These are phyloP conservation scores for Ceriops decandra DNA, from an alignment of 345 rosid genomes.

Conservation along the genomic window DNA sequence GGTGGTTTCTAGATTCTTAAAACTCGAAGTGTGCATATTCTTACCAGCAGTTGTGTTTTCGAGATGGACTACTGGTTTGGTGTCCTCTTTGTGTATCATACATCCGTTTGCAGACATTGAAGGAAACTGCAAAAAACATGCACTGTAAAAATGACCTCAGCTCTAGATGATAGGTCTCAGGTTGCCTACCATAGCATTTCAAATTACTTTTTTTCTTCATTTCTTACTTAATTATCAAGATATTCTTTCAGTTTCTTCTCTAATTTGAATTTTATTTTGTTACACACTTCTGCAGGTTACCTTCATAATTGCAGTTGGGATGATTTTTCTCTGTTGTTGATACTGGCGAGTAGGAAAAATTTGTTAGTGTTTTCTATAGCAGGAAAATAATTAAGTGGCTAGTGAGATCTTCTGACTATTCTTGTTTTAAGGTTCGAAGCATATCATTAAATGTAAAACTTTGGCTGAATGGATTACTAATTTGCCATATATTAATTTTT, in stretches of 20 bases:
- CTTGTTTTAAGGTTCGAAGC: conserved; percentile 22
- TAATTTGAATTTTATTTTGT: background rate
- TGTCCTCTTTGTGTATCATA: conserved; percentile 13
- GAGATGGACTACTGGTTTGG: conserved; percentile 11
- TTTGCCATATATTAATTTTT: conserved; percentile 4
- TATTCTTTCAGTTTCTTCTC: background rate
- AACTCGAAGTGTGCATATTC: conserved; percentile 14
- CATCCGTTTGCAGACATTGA: conserved; percentile 20
- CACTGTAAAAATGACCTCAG: conserved; percentile 8
- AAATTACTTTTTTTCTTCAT: background rate
- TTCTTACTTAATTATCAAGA: too few relatives aligned
- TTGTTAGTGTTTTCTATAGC: conserved; percentile 12
- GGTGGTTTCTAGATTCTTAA: conserved; percentile 22
- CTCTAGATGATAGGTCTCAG: conserved; percentile 26
- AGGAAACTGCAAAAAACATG: conserved; percentile 5
- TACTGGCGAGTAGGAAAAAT: conserved; percentile 22
- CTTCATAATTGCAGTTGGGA: conserved; percentile 11
- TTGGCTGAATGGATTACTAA: background rate
- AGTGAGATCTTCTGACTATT: background rate
- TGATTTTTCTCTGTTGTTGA: conserved; percentile 13
- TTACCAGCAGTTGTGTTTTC: conserved; percentile 14
- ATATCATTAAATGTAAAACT: background rate
- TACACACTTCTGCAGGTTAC: conserved; percentile 18
- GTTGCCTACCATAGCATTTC: conserved; percentile 10
- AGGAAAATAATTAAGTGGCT: conserved; percentile 8